These are phyloP conservation scores for Calonectria honghensis DNA, from an alignment of 2,329 filamentous ascomycete species.

Conservation along the genomic window DNA sequence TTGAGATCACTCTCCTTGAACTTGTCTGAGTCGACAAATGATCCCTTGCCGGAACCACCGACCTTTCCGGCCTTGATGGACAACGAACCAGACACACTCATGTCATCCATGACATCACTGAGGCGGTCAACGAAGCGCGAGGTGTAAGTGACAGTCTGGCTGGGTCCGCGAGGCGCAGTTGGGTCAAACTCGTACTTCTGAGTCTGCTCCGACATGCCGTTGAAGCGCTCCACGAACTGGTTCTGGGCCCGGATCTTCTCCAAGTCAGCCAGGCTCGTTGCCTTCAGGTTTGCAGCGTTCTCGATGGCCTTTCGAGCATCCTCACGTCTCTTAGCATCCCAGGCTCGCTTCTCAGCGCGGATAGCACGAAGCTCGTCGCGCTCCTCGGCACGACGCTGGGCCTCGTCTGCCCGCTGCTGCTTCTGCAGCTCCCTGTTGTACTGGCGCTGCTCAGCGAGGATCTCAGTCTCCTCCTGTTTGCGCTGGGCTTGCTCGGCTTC, in stretches of 20 bases:
- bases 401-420: constrained; percentile 5
- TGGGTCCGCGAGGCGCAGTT: constrained; percentile 1
- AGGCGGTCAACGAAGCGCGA: constrained; percentile 15
- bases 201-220: constrained; percentile 8
- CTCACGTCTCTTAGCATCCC: constrained; percentile 9
- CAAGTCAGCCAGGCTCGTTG: constrained; percentile 6
- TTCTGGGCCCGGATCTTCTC: constrained; percentile 21
- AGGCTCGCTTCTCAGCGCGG: constrained; percentile 13
- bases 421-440: constrained; percentile 12
- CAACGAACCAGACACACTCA: constrained; percentile 21
- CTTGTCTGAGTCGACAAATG: constrained; percentile 29
- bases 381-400: constrained; percentile 6
- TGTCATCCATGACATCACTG: constrained; percentile 31
- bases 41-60: neutral
- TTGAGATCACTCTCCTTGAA: constrained; percentile 39
- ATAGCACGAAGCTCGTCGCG: neutral
- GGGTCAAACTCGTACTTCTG: constrained; percentile 14
- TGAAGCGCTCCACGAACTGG: constrained; percentile 13
- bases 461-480: constrained; percentile 1
- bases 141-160: constrained; percentile 1
- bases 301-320: constrained; percentile 10
- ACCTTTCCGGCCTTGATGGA: constrained; percentile 34
- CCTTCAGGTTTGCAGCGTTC: constrained; percentile 8
- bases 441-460: neutral
- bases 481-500: constrained; percentile 11